phyloP scores from a whole-genome alignment of 1,284 basidiomycete species.

The Sporisorium reilianum region DNA sequence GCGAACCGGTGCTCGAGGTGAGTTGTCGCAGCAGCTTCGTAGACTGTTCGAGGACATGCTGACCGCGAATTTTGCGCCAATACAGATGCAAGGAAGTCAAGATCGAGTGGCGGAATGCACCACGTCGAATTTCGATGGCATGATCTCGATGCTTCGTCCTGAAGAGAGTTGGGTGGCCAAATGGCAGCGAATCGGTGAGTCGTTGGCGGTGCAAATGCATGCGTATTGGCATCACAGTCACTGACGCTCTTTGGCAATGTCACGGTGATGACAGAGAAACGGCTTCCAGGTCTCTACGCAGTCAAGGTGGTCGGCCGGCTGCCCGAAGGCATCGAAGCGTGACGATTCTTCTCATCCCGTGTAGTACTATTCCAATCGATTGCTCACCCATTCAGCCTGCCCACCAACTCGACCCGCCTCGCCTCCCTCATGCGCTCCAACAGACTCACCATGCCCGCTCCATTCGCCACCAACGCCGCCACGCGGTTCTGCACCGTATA shows the following conservation, averaged over 20 bases:
- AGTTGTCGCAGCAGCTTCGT: conserved; percentile 31
- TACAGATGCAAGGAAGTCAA: conserved; percentile 85
- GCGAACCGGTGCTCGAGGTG: conserved; percentile 93
- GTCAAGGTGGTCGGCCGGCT: conserved; percentile 66
- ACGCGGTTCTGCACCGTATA: conserved; percentile 75
- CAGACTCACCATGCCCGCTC: conserved; percentile 33
- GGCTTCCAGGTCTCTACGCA: conserved; percentile 66
- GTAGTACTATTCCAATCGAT: conserved; percentile 27
- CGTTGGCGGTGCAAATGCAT: not conserved
- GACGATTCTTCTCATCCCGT: conserved; percentile 4
- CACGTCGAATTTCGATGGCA: conserved; percentile 92
- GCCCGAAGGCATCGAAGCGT: conserved; percentile 53
- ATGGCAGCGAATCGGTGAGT: conserved; percentile 62
- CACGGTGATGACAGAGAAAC: conserved; percentile 68
- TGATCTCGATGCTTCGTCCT: conserved; percentile 88
- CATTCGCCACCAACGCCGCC: conserved; percentile 18
- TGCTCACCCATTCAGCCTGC: conserved; percentile 1
- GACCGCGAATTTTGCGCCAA: not conserved
- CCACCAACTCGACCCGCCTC: conserved; percentile 15
- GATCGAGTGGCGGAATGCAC: conserved; percentile 90
- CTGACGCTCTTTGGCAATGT: too few species aligned
- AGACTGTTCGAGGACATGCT: too few species aligned
- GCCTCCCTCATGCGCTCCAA: conserved; percentile 45
- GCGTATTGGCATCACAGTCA: too few species aligned
- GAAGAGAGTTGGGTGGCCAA: conserved; percentile 91